A percentile compares a stretch with the other conserved stretches of the same genome.
Evolutionary conservation across 257 asterid species (phyloP).

Genomic region (Solanum chiquidenum): DNA sequence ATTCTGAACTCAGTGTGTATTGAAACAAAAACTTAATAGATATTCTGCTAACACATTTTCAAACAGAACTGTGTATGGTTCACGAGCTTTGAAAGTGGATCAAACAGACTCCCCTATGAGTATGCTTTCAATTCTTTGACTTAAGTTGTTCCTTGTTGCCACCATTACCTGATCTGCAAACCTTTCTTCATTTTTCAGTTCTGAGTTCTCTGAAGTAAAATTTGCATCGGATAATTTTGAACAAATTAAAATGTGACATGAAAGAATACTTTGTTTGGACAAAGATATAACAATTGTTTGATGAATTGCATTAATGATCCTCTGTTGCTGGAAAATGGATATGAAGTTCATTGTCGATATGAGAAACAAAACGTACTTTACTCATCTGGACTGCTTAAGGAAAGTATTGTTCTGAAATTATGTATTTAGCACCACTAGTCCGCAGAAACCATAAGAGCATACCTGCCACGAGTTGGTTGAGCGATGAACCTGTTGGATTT

Average conservation of each 20-base stretch:
- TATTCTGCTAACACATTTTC: neutral
- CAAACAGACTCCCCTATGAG: constrained; percentile 42
- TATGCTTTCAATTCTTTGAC: constrained; percentile 59
- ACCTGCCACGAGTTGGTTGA: neutral
- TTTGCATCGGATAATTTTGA: constrained; percentile 8
- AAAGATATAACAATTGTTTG: constrained; percentile 26
- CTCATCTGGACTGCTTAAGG: neutral
- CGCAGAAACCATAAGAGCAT: neutral
- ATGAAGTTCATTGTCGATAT: constrained; percentile 23
- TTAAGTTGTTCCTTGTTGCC: constrained; percentile 33
- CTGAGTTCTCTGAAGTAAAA: constrained; percentile 11
- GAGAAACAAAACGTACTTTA: neutral
- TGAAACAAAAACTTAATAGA: neutral
- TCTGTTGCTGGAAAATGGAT: constrained; percentile 15
- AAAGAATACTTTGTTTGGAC: neutral
- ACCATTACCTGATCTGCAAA: constrained; percentile 8
- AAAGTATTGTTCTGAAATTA: neutral
- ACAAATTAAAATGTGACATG: constrained; percentile 18
- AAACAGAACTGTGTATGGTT: neutral
- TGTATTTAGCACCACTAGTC: neutral
- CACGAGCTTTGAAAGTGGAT: constrained; percentile 52
- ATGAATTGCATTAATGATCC: constrained; percentile 27
- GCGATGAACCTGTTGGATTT: neutral
- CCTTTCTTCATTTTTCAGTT: constrained; percentile 7
- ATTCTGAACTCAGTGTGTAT: neutral